Base-by-base conservation (phyloP, 2,329 filamentous ascomycete species). In the Arthroderma sp. region DNA sequence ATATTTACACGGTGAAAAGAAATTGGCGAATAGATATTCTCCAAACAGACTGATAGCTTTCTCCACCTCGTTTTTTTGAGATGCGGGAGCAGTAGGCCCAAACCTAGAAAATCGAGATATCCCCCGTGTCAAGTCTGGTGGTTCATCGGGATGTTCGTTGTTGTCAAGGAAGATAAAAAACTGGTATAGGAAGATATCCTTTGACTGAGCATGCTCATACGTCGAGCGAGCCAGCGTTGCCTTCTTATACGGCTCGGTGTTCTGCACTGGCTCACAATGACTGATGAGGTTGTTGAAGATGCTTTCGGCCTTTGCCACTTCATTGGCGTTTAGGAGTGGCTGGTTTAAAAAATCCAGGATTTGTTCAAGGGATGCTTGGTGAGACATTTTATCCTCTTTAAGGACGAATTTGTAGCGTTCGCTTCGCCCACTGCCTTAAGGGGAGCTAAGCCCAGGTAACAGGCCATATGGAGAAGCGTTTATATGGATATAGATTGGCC, bases 261-360 rank as follows among this genome's bases (percentile, higher is more conserved):
- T 58, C 58, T 62, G 62, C 58, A 60, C 54, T 56, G 61, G 60
- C 61, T 64, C 60, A 51, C 55, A 62, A 39, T 62, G 58, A 56
- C 59, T 58, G 60, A 64, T 28, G 49, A 63, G 56, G 35, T 57
- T 31, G 23, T 19, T 58, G 51, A 64, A 56, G 38, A 60, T 49
- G 51, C 55, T 56, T 28, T 58, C 58, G 44, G 51, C 56, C 54
- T 61, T 47, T 23, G 57, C 19, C 58, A 57, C 55, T 59, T 63
- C 38, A 33, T 53, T 53, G n/a, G 53, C 51, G 49, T 58, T 58
- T 15, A 63, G 31, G 4, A 17, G 58, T 15, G 43, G 55, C 33
- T 15, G 0, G 43, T 1, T 13, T n/a, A n/a, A n/a, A 47, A 58
- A 57, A 49, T 61, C 59, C 57, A 59, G 57, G 35, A 54, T 13